Conservation (phyloP, 1,284 basidiomycete genomes). For the Schizophyllum commune region DNA sequence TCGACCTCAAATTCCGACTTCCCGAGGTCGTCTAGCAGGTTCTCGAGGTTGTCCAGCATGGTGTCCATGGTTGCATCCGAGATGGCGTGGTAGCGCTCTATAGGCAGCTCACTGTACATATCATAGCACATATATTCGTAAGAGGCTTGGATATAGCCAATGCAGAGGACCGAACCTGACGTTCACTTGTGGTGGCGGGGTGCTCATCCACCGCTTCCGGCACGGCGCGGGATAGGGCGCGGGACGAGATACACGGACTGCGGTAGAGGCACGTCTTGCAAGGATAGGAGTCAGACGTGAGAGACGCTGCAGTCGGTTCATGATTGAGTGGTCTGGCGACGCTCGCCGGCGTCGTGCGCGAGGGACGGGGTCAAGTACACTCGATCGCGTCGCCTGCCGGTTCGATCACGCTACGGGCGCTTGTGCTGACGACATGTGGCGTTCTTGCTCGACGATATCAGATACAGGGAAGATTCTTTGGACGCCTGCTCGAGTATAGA, state of each 20-base stretch:
- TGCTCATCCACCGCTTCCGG: constrained; percentile 18
- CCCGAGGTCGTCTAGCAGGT: constrained; percentile 57
- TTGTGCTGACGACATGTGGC: background rate
- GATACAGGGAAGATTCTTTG: background rate
- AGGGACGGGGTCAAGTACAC: background rate
- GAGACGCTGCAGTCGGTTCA: background rate
- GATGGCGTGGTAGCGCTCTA: constrained; percentile 67
- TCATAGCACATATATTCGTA: background rate
- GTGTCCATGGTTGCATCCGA: constrained; percentile 81
- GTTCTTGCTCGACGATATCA: background rate
- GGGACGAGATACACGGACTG: background rate
- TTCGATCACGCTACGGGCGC: background rate
- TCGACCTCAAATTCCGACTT: constrained; percentile 79
- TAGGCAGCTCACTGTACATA: constrained; percentile 43
- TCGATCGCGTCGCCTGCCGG: background rate
- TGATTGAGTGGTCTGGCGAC: background rate
- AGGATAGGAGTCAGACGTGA: background rate
- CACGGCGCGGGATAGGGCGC: background rate
- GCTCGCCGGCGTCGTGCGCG: background rate
- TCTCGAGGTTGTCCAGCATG: constrained; percentile 76
- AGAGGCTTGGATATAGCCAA: background rate
- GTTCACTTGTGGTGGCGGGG: constrained; percentile 39
- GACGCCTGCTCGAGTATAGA: too few species aligned
- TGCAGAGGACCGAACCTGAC: constrained; percentile 30
- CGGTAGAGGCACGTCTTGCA: background rate